Evolutionary conservation across 192 early-diverging fungal genomes (phyloP), one percentile per base, ranked within the genome.

Genomic region (Coemansia sp.): DNA sequence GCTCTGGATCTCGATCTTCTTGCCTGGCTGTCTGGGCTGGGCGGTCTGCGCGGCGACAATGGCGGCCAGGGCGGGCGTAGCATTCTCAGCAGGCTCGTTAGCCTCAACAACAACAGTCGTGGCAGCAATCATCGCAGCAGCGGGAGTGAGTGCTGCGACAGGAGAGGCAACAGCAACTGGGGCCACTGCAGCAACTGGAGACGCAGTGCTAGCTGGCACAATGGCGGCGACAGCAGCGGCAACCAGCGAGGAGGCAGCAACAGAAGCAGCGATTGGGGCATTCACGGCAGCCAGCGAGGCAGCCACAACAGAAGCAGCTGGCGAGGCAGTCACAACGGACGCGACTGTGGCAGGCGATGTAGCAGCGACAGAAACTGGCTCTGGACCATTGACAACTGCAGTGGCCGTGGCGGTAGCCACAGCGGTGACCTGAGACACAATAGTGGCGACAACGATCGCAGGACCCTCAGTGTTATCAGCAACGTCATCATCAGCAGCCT

Each of bases 31-130:
- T 33, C 69, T 69, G 43, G 65, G 65, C 17, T 49, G 8, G 28
- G 37, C 64, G 17, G 53, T 69, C 63, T 72, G 73, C 6, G 73
- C 78, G 21, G 78, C 73, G 26, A 73, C 78, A 26, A 75, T 75
- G 62, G 62, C 69, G 0, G 72, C 77, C 30, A 75, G 67, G 6
- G 62, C 28, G 26, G 47, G 30, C 16, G 50, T 6, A 28, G 40
- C 7, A 46, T 58, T 46, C 42, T 39, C 30, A 17, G 30, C 59
- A 42, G 42, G 58, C 6, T 55, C 50, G 40, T 7, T 40, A 23
- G 70, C 30, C 5, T 32, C 53, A 14, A 50, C 37, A 7, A 37
- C 46, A 33, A 42, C 38, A 46, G 50, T 43, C 28, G 40, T 23
- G 17, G 40, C 57, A 7, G 13, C 70, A 9, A 49, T n/a, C 4